Evolutionary conservation across 1,284 basidiomycete species (phyloP).

Genomic region (Phellinidium pouzarii): DNA sequence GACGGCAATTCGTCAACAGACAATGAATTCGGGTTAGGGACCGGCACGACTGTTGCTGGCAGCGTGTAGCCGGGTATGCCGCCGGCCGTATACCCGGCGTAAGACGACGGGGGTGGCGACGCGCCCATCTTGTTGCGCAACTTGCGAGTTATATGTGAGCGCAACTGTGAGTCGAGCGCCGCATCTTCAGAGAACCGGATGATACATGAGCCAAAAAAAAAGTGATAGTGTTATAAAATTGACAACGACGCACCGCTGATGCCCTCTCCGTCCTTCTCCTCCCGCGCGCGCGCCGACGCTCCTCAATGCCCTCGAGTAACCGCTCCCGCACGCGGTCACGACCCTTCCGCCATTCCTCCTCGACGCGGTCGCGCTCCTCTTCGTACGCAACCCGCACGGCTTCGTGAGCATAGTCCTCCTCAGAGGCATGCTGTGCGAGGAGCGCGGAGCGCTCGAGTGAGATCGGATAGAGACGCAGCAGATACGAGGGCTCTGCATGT

Average conservation of each 20-base stretch:
- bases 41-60: conserved; percentile 56
- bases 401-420: conserved; percentile 58
- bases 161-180: conserved; percentile 62
- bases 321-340: conserved; percentile 64
- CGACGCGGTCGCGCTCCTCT: conserved; percentile 69
- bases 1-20: conserved; percentile 77
- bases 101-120: conserved; percentile 54
- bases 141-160: conserved; percentile 74
- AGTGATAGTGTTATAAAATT: conserved; percentile 11
- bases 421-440: conserved; percentile 53
- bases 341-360: conserved; percentile 71
- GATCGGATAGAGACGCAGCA: conserved; percentile 60
- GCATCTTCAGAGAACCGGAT: conserved; percentile 42
- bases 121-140: conserved; percentile 69
- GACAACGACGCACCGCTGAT: conserved; percentile 43
- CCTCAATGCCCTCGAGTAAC: conserved; percentile 76
- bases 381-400: conserved; percentile 61
- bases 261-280: conserved; percentile 78
- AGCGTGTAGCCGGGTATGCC: conserved; percentile 35
- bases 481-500: conserved; percentile 55
- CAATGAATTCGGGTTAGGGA: conserved; percentile 72
- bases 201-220: no score
- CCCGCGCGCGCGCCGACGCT: conserved; percentile 65
- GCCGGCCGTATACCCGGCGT: conserved; percentile 29
- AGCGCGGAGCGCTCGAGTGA: conserved; percentile 68